phyloP scores from a whole-genome alignment of 2,329 filamentous ascomycete genomes.

The Fusarium sp. region DNA sequence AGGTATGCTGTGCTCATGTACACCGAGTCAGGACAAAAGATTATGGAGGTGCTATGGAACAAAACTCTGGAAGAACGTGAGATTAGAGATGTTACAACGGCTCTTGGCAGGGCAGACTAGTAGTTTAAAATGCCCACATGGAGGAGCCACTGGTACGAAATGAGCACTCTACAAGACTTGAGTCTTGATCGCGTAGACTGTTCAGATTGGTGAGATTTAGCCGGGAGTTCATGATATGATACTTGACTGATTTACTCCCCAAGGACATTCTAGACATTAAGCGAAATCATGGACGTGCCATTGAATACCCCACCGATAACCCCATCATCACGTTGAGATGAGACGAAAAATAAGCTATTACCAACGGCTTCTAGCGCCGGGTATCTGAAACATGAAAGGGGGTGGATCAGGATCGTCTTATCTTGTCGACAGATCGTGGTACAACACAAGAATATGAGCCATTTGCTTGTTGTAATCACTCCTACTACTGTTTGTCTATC shows the following conservation, averaged over 20 bases:
- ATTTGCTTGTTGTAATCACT: neutral
- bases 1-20: conserved; percentile 1
- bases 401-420: conserved; percentile 7
- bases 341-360: neutral
- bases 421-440: neutral
- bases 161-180: too few relatives aligned
- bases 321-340: conserved; percentile 7
- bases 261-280: neutral
- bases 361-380: conserved; percentile 20
- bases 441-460: neutral
- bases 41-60: conserved; percentile 1
- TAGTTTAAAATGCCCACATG: neutral
- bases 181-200: neutral
- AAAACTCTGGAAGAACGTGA: neutral
- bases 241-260: neutral
- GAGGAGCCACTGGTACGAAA: neutral
- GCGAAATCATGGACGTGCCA: neutral
- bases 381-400: conserved; percentile 29
- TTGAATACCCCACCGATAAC: neutral
- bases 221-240: neutral
- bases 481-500: neutral
- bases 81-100: neutral
- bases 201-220: neutral
- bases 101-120: neutral
- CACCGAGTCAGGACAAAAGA: neutral